Conservation (phyloP, 2,329 filamentous ascomycete species). For the Arthrinium phaeospermum region DNA sequence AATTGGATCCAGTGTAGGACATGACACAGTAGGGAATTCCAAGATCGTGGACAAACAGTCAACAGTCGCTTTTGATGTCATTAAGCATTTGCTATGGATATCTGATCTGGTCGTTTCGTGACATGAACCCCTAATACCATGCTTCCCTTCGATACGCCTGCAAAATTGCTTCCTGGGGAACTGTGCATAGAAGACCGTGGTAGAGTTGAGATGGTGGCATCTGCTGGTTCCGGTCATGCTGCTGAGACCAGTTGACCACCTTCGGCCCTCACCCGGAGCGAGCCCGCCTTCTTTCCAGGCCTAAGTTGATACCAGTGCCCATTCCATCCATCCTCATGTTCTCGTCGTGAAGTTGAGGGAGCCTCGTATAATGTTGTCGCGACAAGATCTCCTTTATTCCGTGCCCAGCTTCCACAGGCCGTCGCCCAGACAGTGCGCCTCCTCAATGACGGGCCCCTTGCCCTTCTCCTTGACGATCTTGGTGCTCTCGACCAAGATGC, state of each 20-base stretch:
- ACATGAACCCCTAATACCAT: background rate
- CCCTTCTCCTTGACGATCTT: constrained; percentile 92
- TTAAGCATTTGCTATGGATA: background rate
- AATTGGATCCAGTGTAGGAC: background rate
- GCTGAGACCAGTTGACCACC: background rate
- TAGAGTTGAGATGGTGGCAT: background rate
- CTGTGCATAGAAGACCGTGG: too few relatives aligned
- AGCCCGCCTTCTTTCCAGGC: background rate
- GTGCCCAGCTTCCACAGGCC: constrained; percentile 80
- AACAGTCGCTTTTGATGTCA: background rate
- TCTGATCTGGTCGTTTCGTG: background rate
- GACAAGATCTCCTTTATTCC: constrained; percentile 43
- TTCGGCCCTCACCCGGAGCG: background rate
- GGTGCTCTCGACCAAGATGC: constrained; percentile 81
- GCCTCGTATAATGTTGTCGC: background rate
- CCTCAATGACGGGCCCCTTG: constrained; percentile 93
- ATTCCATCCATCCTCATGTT: background rate
- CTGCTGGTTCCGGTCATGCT: background rate
- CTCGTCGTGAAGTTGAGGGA: background rate
- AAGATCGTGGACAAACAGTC: background rate
- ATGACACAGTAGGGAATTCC: background rate
- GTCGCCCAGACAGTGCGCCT: constrained; percentile 92
- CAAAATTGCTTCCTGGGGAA: background rate
- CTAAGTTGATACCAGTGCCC: background rate
- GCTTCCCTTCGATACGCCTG: too few relatives aligned